Evolutionary conservation across 2,329 filamentous ascomycete genomes (phyloP).

Genomic region (Ophiostoma tasmaniense): DNA sequence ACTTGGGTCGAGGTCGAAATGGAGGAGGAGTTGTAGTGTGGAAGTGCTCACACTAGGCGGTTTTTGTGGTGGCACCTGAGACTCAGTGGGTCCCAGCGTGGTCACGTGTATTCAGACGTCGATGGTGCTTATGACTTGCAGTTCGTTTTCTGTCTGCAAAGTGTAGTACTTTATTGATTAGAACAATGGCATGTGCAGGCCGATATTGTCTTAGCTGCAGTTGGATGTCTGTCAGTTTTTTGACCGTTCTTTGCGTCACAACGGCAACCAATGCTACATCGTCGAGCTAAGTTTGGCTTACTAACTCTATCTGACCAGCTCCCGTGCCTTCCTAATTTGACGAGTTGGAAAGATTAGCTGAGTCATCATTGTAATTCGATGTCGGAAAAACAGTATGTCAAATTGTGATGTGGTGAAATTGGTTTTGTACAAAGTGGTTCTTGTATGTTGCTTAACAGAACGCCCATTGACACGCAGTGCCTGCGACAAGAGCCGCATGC

Average conservation of each 20-base stretch:
- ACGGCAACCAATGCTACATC: neutral
- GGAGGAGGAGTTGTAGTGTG: neutral
- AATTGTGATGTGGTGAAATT: neutral
- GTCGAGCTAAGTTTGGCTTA: neutral
- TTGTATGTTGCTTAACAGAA: neutral
- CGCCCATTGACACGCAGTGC: too few relatives aligned
- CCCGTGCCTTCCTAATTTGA: neutral
- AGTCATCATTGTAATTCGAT: neutral
- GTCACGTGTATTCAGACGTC: neutral
- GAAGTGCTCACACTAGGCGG: neutral
- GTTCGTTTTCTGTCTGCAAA: neutral
- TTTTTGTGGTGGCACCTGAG: constrained; percentile 8
- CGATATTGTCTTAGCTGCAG: too few relatives aligned
- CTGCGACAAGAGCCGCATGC: neutral
- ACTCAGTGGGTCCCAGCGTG: neutral
- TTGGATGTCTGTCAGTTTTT: neutral
- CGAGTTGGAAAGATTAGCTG: neutral
- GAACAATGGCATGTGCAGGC: neutral
- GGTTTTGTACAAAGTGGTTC: neutral
- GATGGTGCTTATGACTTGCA: neutral
- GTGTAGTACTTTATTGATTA: neutral
- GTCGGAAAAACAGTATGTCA: neutral
- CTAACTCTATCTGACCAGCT: neutral
- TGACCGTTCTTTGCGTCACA: neutral
- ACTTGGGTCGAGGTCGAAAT: neutral